These are phyloP conservation scores for Microsporum audouinii DNA, from an alignment of 2,329 filamentous ascomycete species.

Conservation along the genomic window DNA sequence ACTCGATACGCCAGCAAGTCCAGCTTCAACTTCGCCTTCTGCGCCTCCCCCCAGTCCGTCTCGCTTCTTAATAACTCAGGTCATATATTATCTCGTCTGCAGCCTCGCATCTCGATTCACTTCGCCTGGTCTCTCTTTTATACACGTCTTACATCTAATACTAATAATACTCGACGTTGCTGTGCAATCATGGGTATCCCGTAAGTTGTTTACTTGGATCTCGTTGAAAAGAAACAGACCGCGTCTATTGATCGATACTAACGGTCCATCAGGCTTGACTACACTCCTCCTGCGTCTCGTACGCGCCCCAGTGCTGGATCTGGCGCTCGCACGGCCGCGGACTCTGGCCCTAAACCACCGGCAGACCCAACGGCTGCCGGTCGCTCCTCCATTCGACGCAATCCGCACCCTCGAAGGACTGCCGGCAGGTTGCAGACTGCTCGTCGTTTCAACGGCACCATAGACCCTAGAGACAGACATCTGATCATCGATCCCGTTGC, in stretches of 20 bases:
- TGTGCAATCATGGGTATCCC: constrained; percentile 30
- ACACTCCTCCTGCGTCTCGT: constrained; percentile 14
- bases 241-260: background rate
- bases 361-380: constrained; percentile 40
- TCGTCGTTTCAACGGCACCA: background rate
- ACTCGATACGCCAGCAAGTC: background rate
- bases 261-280: constrained; percentile 4
- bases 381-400: constrained; percentile 45
- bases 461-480: background rate
- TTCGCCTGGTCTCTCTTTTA: background rate
- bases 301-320: constrained; percentile 12
- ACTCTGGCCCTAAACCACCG: constrained; percentile 27
- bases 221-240: background rate
- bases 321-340: constrained; percentile 26
- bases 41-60: background rate
- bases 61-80: background rate
- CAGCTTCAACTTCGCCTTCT: background rate
- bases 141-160: background rate
- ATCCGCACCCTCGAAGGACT: background rate
- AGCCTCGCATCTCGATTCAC: background rate
- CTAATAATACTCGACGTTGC: background rate
- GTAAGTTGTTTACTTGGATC: constrained; percentile 20
- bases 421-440: background rate
- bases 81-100: background rate
- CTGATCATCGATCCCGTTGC: background rate